Conservation (phyloP, 768 basidiomycete species). For the Mycena chlorophos region DNA sequence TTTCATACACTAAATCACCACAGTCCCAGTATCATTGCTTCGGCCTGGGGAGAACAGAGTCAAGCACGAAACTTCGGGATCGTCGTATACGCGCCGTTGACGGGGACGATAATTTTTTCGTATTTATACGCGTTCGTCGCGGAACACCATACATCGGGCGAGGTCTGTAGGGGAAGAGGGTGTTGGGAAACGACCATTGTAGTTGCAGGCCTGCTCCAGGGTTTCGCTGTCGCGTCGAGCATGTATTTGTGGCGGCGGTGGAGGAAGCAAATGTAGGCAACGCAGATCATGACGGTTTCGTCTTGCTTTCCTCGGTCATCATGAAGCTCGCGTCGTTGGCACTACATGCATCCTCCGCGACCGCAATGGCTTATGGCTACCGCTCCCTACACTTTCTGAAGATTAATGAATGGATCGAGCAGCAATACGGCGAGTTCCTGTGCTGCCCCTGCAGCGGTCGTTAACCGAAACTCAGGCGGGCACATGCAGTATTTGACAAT, state of each 20-base stretch:
- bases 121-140: conserved; percentile 77
- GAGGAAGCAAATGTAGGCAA: conserved; percentile 58
- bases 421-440: conserved; percentile 62
- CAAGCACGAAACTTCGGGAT: conserved; percentile 78
- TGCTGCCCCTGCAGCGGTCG: no score
- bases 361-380: conserved; percentile 40
- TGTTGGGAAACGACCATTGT: conserved; percentile 74
- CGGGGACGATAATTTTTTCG: conserved; percentile 74
- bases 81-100: conserved; percentile 71
- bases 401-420: conserved; percentile 34
- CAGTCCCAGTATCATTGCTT: conserved; percentile 70
- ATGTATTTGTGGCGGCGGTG: conserved; percentile 63
- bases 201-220: conserved; percentile 43
- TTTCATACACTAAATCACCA: conserved; percentile 1
- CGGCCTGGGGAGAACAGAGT: conserved; percentile 71
- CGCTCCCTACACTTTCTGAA: conserved; percentile 25
- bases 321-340: conserved; percentile 14
- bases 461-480: no score
- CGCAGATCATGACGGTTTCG: neutral
- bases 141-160: conserved; percentile 45
- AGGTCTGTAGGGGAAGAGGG: conserved; percentile 52
- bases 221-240: conserved; percentile 45
- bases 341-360: conserved; percentile 34
- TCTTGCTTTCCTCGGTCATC: neutral
- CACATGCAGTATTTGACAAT: conserved; percentile 76